Evolutionary conservation across 306 rosid species (phyloP).

Genomic region (Vicia villosa): DNA sequence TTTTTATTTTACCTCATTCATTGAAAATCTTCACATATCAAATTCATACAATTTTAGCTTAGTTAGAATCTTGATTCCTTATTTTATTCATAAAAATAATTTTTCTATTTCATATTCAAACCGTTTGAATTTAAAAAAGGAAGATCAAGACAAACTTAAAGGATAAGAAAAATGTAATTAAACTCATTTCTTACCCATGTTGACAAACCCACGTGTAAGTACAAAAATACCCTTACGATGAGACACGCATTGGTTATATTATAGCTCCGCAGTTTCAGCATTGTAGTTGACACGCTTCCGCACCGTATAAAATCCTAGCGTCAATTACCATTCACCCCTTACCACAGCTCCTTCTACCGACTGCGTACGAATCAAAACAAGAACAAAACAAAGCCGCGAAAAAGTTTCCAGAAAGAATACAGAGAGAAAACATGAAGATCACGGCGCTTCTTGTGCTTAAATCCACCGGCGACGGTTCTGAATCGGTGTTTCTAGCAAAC

Average conservation of each 20-base stretch:
- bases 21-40: no score
- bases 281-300: neutral
- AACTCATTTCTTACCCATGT: neutral
- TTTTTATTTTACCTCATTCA: no score
- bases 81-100: no score
- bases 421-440: conserved; percentile 78
- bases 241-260: neutral
- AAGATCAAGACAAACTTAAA: no score
- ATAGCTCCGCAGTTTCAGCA: conserved; percentile 4
- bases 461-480: conserved; percentile 85
- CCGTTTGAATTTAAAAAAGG: no score
- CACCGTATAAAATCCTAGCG: neutral
- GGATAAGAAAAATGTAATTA: no score
- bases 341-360: neutral
- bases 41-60: no score
- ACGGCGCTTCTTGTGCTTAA: conserved; percentile 83
- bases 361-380: conserved; percentile 27
- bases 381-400: conserved; percentile 15
- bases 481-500: conserved; percentile 72
- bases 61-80: no score
- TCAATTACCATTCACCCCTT: neutral
- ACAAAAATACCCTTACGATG: conserved; percentile 4
- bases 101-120: no score
- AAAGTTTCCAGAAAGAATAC: neutral
- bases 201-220: neutral